A percentile compares a stretch with the other conserved stretches of the same genome.
Evolutionary conservation across 345 rosid species (phyloP).

Genomic region (Citrus inodora): DNA sequence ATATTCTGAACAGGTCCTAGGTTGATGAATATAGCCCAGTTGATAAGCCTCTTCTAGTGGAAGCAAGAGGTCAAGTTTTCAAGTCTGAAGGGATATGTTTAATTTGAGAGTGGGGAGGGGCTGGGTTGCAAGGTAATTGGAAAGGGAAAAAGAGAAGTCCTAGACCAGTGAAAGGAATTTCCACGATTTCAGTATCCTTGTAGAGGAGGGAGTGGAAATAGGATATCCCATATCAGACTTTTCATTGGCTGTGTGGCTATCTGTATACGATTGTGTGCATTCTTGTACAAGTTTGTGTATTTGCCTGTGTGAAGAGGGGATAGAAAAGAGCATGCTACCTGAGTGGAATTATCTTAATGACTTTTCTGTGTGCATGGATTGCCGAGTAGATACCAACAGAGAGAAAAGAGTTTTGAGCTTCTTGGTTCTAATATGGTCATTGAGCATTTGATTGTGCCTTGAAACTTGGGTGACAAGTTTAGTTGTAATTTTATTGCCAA

Average conservation of each 20-base stretch:
- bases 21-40: too few relatives aligned
- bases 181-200: not conserved
- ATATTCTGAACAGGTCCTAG: too few relatives aligned
- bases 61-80: too few relatives aligned
- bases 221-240: not conserved
- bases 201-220: not conserved
- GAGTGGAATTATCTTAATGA: not conserved
- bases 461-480: not conserved
- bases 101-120: too few relatives aligned
- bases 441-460: not conserved
- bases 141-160: not conserved
- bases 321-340: not conserved
- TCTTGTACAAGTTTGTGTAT: not conserved
- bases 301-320: not conserved
- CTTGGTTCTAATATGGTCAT: not conserved
- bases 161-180: not conserved
- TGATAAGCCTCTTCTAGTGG: too few relatives aligned
- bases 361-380: not conserved
- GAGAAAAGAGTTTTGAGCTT: not conserved
- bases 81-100: too few relatives aligned
- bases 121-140: too few relatives aligned
- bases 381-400: not conserved
- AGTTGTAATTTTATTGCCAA: not conserved
- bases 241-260: not conserved
- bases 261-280: not conserved